A percentile compares a stretch with the other conserved stretches of the same genome.
Evolutionary conservation across 2,329 filamentous ascomycete genomes (phyloP).

Genomic region (Sclerotinia spermophila): DNA sequence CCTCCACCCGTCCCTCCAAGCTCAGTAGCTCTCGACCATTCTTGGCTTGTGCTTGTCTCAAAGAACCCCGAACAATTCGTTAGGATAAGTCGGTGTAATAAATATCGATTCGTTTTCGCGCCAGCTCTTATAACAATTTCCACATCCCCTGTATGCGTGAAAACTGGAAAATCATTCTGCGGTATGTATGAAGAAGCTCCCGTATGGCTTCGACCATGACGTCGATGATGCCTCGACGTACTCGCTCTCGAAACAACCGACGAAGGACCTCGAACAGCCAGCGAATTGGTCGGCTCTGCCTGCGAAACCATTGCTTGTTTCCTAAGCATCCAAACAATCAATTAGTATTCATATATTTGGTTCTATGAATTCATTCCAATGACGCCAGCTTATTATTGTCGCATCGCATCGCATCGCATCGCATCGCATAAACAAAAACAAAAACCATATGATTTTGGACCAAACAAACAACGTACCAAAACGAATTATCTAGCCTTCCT

Average conservation of each 20-base stretch:
- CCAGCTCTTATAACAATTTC: constrained; percentile 76
- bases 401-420: no score
- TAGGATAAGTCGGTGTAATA: constrained; percentile 82
- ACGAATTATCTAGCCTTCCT: not conserved
- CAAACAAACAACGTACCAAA: constrained; percentile 12
- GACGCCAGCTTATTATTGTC: not conserved
- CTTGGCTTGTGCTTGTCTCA: constrained; percentile 75
- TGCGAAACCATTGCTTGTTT: constrained; percentile 56
- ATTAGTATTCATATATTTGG: not conserved
- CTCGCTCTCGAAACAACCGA: constrained; percentile 53
- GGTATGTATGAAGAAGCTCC: constrained; percentile 66
- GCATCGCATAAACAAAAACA: constrained; percentile 8
- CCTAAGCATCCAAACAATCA: constrained; percentile 1
- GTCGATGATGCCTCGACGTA: constrained; percentile 53
- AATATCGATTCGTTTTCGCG: constrained; percentile 74
- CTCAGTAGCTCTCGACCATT: constrained; percentile 56
- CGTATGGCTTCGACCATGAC: constrained; percentile 63
- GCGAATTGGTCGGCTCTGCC: constrained; percentile 43
- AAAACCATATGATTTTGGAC: not conserved
- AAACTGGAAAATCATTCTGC: constrained; percentile 90
- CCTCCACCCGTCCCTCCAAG: constrained; percentile 34
- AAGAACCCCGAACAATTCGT: constrained; percentile 93
- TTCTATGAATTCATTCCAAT: not conserved
- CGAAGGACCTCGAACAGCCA: constrained; percentile 56
- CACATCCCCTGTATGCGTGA: constrained; percentile 86